phyloP scores from a whole-genome alignment of 441 rosid species.

The Euphorbia celastroides region DNA sequence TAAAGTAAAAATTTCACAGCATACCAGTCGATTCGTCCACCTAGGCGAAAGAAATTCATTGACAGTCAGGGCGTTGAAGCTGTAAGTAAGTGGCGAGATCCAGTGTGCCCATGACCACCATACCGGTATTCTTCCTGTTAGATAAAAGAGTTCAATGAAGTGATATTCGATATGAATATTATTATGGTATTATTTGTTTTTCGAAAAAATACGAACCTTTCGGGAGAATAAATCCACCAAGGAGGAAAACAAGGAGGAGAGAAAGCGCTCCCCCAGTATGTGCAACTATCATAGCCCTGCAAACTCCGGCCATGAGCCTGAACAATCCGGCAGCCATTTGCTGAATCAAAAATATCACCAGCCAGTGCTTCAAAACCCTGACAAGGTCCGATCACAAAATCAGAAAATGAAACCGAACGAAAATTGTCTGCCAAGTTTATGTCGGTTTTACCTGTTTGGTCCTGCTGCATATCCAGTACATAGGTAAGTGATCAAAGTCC shows the following conservation, averaged over 20 bases:
- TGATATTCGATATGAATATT: background rate
- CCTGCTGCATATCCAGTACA: constrained; percentile 71
- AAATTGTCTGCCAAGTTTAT: background rate
- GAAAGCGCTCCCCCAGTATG: constrained; percentile 62
- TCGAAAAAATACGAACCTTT: constrained; percentile 25
- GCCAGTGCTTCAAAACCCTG: constrained; percentile 77
- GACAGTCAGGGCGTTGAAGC: constrained; percentile 55
- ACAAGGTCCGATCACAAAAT: background rate
- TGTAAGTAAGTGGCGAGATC: constrained; percentile 73
- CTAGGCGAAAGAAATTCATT: constrained; percentile 77
- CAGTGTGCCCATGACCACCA: constrained; percentile 94
- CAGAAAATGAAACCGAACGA: background rate
- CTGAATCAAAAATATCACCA: constrained; percentile 56
- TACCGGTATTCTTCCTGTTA: constrained; percentile 30
- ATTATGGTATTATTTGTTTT: background rate
- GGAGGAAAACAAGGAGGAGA: constrained; percentile 57
- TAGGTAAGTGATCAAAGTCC: constrained; percentile 62
- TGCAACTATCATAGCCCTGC: constrained; percentile 80
- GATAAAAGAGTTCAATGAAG: background rate
- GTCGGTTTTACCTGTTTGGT: constrained; percentile 46
- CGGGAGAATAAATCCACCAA: constrained; percentile 82
- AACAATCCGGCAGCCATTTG: constrained; percentile 81
- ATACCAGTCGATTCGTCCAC: constrained; percentile 58
- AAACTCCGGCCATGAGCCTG: constrained; percentile 57
- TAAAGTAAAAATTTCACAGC: background rate